Evolutionary conservation across 139 green algal genomes (phyloP).

Genomic region (Ettlia oleoabundans): DNA sequence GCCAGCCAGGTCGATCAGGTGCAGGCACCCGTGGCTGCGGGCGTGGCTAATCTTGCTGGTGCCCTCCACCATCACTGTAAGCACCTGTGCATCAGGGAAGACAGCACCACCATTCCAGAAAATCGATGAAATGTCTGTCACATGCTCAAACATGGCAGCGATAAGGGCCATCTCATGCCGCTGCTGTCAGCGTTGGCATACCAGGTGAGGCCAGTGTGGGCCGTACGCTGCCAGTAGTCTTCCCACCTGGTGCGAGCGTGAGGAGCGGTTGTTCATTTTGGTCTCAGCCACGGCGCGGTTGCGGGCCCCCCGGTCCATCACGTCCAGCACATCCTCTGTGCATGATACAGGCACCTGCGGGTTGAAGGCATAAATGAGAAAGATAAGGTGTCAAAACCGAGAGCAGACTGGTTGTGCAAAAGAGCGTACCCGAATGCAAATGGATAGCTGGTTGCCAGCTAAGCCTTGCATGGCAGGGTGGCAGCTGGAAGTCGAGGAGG

Average conservation of each 20-base stretch:
- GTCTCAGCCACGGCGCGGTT: conserved; percentile 80
- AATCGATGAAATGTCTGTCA: too few species aligned
- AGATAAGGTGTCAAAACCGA: background rate
- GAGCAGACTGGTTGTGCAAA: too few species aligned
- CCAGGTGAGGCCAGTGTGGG: background rate
- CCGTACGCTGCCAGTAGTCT: too few species aligned
- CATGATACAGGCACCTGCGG: conserved; percentile 63
- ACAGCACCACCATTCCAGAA: background rate
- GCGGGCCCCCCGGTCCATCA: conserved; percentile 77
- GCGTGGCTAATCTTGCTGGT: conserved; percentile 62
- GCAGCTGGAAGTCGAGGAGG: background rate
- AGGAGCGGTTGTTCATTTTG: conserved; percentile 92
- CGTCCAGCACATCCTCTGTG: conserved; percentile 73
- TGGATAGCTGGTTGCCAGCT: too few species aligned
- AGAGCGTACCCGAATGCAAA: too few species aligned
- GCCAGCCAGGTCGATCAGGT: conserved; percentile 90
- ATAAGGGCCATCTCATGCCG: too few species aligned
- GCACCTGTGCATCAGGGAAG: conserved; percentile 54
- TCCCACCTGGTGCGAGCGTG: conserved; percentile 45
- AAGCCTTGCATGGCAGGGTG: background rate
- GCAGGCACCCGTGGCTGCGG: conserved; percentile 65
- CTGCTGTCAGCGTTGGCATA: background rate
- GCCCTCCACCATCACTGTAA: conserved; percentile 87
- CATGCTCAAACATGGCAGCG: too few species aligned
- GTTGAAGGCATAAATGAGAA: background rate